Base-by-base conservation (phyloP, 164 flowering plant genomes). In the Chimonanthus salicifolius region DNA sequence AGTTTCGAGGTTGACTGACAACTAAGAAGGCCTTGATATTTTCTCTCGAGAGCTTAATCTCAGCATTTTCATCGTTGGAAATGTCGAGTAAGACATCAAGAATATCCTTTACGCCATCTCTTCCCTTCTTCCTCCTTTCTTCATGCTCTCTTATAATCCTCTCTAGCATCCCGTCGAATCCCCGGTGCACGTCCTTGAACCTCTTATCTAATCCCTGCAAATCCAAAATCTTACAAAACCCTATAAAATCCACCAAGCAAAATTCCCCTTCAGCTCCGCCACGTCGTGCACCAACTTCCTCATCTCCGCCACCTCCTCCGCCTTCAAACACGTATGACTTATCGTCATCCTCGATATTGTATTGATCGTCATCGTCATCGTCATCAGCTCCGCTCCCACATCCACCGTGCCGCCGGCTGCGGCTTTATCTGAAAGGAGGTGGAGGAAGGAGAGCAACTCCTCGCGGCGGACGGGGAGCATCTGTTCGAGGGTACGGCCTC, bases 21-120 rank as follows among this genome's bases (percentile, higher is more conserved):
- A 85, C 46, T 46, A 89, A 67, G n/a, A 89, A 72, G 33, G 87
- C 91, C 69, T 90, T 90, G 72, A 90, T 83, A 68, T 87, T 82
- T 46, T 80, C 78, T 71, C 83, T 82, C 2, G 84, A 87, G 3
- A 90, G 11, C 47, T 71, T 79, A 45, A 88, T 68, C 73, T 88
- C 90, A 6, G 84, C 62, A 7, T 68, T 75, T 7, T 80, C 77
- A 62, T 86, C 82, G 33, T 89, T 85, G 9, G 69, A 45, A 16
- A 78, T 70, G 66, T 85, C 87, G 1, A 89, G 86, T 51, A 91
- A 71, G 47, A 83, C 78, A 47, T 88, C 86, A 6, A 91, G 71
- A 71, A 91, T 76, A 79, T 87, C 93, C 67, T 80, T 87, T 18
- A 75, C 77, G 4, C 68, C 46, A 2, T 65, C 68, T 58, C 78